Evolutionary conservation across 1,139 yeast genomes (phyloP), one percentile per base, ranked within the genome.

Genomic region (Suhomyces anneliseae): DNA sequence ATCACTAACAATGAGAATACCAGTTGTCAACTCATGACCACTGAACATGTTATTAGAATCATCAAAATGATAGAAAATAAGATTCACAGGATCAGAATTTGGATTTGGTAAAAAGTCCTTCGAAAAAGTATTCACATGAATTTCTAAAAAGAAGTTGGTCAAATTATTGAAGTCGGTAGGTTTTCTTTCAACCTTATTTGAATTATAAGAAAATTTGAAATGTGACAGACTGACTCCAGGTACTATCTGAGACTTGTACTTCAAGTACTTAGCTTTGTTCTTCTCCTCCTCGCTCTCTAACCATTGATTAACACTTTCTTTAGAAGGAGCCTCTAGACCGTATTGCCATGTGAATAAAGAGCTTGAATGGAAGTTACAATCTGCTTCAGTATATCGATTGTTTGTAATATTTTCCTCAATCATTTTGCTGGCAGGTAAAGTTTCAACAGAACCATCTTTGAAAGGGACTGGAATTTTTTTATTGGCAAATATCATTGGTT

Each of bases 401-500:
- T 19, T 29, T 8, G 33, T 27, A 4, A 41, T 27, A 11, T 38
- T 35, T 4, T 40, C 34, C 11, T 45, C 47, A 3, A 60, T 49
- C 34, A 39, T 43, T 15, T 43, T 39, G 7, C 62, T 55, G 43
- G 59, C 46, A 5, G 54, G 53, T 14, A 62, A 44, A 2, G 43
- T 43, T 4, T 54, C 54, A 1, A 59, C 36, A 29, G 47, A 43
- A 1, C 48, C 45, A 3, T 54, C 56, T 38, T 60, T 59, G 9
- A 61, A 55, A 0, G 76, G 74, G 2, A 83, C 64, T 1, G 60
- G 68, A 51, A 83, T 82, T 53, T 78, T 81, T 49, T 76, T 81
- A 19, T 90, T 90, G 0, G 92, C 90, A 65, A 82, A 84, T 2
- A 80, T 64, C 49, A 84, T 74, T 0, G 95, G 84, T 27, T 68